phyloP scores from a whole-genome alignment of 176 grass and related monocot species.

The Zoysia pacifica region DNA sequence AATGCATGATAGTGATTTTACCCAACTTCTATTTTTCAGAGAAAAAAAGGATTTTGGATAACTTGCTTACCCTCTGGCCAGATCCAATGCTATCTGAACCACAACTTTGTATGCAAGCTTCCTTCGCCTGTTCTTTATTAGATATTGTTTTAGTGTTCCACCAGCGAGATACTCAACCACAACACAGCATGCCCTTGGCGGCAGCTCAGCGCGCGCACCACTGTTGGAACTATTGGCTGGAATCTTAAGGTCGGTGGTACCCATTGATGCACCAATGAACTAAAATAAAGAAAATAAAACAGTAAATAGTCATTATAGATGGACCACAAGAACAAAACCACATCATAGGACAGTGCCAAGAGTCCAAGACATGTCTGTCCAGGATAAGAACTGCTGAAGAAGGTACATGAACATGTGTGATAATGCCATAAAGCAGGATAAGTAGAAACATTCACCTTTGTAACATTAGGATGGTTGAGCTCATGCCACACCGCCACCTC shows the following conservation, averaged over 20 bases:
- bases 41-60: not conserved
- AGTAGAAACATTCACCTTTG: conserved; percentile 57
- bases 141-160: conserved; percentile 64
- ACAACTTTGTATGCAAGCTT: conserved; percentile 74
- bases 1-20: not conserved
- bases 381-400: conserved; percentile 10
- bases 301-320: conserved; percentile 6
- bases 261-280: conserved; percentile 85
- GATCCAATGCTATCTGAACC: conserved; percentile 71
- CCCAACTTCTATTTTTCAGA: not conserved
- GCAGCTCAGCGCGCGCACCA: conserved; percentile 37
- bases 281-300: conserved; percentile 28
- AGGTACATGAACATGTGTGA: not conserved
- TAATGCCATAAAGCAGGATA: not conserved
- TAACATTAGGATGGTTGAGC: conserved; percentile 69
- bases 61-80: conserved; percentile 73
- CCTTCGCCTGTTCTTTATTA: conserved; percentile 57
- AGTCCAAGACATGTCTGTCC: not conserved
- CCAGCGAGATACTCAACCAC: conserved; percentile 72
- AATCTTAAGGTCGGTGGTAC: conserved; percentile 61
- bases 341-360: not conserved
- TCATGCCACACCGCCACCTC: conserved; percentile 82
- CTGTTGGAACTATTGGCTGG: conserved; percentile 48
- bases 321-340: not conserved
- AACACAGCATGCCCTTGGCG: conserved; percentile 64